These are phyloP conservation scores for Carpinus viminea DNA, from an alignment of 306 rosid genomes.

Conservation along the genomic window DNA sequence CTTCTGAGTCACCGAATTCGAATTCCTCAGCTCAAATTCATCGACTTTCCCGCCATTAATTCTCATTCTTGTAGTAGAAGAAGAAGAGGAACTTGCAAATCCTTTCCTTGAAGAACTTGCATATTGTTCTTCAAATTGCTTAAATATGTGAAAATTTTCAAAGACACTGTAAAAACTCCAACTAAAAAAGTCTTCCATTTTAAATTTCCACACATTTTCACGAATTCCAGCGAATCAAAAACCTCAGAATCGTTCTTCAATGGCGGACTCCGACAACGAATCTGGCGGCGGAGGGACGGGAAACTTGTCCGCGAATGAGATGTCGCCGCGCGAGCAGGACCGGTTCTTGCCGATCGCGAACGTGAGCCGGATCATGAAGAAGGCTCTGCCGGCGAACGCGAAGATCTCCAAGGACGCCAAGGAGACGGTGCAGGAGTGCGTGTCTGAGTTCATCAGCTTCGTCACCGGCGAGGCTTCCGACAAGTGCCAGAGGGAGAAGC, in stretches of 20 bases:
- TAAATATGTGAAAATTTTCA: not conserved
- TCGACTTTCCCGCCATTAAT: not conserved
- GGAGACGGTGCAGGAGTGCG: constrained; percentile 92
- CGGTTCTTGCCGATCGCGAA: constrained; percentile 81
- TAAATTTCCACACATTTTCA: not conserved
- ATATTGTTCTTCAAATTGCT: not conserved
- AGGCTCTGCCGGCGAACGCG: constrained; percentile 84
- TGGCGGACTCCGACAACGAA: constrained; percentile 94
- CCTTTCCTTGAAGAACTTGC: not conserved
- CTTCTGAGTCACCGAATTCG: not conserved
- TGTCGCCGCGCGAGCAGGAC: constrained; percentile 78
- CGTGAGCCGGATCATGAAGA: constrained; percentile 92
- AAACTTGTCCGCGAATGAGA: constrained; percentile 41
- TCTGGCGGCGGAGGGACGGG: constrained; percentile 44
- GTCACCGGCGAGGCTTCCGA: constrained; percentile 91
- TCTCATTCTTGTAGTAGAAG: not conserved
- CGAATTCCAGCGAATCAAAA: not conserved
- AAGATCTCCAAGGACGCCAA: constrained; percentile 93
- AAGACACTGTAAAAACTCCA: not conserved
- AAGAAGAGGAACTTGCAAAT: not conserved
- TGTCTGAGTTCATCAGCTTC: constrained; percentile 90
- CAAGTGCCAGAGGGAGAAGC: constrained; percentile 90
- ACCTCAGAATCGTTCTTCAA: constrained; percentile 15
- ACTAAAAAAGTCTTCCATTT: not conserved
- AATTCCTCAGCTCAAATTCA: not conserved